Base-by-base conservation (phyloP, 345 rosid genomes). In the Rhizophora mangle region DNA sequence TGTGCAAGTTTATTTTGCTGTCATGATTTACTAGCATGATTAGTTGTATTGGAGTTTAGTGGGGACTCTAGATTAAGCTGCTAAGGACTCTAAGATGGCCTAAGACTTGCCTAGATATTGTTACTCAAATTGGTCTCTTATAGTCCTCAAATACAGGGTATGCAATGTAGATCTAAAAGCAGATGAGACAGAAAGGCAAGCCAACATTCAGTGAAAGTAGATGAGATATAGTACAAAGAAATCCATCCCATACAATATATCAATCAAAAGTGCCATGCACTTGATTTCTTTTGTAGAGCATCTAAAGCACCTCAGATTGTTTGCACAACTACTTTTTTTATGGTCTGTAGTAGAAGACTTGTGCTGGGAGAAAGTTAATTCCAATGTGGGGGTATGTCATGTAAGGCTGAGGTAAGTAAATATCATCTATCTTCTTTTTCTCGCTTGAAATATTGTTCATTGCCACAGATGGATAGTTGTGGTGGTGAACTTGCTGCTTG, bases 381-480 rank as follows among this genome's bases (percentile, higher is more conserved):
- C 37, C 55, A 24, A 36, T n/a, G 30, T 49, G 19, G 18, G 60
- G 26, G 49, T 70, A 47, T 34, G 61, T 74, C 71, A 68, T 63
- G 18, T 54, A 27, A 56, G 68, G 69, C 27, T 69, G 76, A 26
- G 47, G 59, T 67, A 26, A 67, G 59, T 58, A 59, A 6, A 61
- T 54, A 27, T 62, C 75, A 60, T 71, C 68, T 15, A 15, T 58
- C 64, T 57, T 70, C 59, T 22, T 61, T 26, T 62, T 61, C 60
- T 31, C 21, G 6, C 20, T 55, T 13, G 22, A 27, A 31, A 36
- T 54, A 24, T 49, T 65, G 47, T 66, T 63, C 68, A 47, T 77
- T 10, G 67, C 59, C 1, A 54, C 3, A 1, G 78, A 61, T 68
- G 81, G 82, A 72, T 64, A 43, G 39, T 68, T 52, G 60, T 64